Evolutionary conservation across 768 basidiomycete genomes (phyloP).

Genomic region (Naganishia kalamii): DNA sequence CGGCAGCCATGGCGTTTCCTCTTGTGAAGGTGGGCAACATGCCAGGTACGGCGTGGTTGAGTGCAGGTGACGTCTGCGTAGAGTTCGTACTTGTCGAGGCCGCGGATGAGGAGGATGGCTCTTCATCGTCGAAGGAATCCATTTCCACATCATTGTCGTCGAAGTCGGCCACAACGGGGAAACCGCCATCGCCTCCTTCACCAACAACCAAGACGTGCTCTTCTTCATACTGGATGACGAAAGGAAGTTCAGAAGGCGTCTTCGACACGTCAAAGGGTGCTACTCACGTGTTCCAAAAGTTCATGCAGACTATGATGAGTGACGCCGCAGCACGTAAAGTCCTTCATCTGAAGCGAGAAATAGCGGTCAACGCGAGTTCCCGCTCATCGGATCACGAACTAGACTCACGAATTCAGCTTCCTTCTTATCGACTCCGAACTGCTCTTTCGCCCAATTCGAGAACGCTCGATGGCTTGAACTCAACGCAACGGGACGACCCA

Average conservation of each 20-base stretch:
- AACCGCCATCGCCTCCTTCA: conserved; percentile 22
- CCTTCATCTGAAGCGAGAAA: conserved; percentile 17
- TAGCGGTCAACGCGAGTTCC: background rate
- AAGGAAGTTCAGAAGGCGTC: background rate
- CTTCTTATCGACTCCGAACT: conserved; percentile 18
- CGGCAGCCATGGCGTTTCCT: conserved; percentile 17
- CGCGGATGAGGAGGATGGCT: conserved; percentile 37
- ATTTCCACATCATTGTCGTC: conserved; percentile 25
- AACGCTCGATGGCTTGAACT: conserved; percentile 2
- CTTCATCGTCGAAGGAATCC: conserved; percentile 25
- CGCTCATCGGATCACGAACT: too few species aligned
- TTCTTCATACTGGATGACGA: conserved; percentile 23
- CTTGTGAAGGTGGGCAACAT: conserved; percentile 3
- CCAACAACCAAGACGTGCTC: conserved; percentile 24
- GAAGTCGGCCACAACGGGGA: conserved; percentile 14
- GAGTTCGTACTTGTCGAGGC: conserved; percentile 24
- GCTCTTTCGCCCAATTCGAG: conserved; percentile 8
- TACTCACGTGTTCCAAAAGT: conserved; percentile 41
- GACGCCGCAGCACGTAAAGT: conserved; percentile 36
- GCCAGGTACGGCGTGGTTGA: conserved; percentile 18
- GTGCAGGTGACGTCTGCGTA: conserved; percentile 15
- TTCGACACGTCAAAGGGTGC: background rate
- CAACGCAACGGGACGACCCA: background rate
- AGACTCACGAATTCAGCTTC: conserved; percentile 27
- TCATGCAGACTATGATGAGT: conserved; percentile 39